These are phyloP conservation scores for Galerina sulciceps DNA, from an alignment of 768 basidiomycete species.

Conservation along the genomic window DNA sequence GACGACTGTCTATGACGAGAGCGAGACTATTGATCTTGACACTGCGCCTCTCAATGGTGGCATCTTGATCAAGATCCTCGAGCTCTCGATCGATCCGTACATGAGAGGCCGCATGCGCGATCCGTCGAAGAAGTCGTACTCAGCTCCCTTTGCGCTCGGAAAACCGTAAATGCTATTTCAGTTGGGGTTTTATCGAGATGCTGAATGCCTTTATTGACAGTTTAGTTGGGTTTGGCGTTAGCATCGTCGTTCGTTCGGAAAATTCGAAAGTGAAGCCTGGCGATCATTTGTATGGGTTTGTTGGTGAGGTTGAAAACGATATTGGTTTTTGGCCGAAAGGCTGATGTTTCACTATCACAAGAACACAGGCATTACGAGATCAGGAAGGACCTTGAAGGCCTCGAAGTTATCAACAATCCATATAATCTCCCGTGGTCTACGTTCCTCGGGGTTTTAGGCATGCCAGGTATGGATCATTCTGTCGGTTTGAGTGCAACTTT, in stretches of 20 bases:
- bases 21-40: constrained; percentile 53
- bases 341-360: constrained; percentile 3
- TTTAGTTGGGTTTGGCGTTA: constrained; percentile 40
- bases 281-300: constrained; percentile 42
- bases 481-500: not conserved
- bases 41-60: constrained; percentile 49
- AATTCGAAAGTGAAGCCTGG: constrained; percentile 34
- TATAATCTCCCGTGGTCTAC: constrained; percentile 51
- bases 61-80: constrained; percentile 55
- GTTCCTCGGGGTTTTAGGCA: constrained; percentile 56
- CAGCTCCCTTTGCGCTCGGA: constrained; percentile 33
- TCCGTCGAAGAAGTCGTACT: constrained; percentile 28
- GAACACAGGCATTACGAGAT: constrained; percentile 48
- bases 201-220: constrained; percentile 13
- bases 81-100: constrained; percentile 48
- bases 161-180: constrained; percentile 33
- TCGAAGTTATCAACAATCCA: constrained; percentile 41
- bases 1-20: constrained; percentile 48
- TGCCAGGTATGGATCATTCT: constrained; percentile 44
- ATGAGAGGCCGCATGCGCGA: constrained; percentile 44
- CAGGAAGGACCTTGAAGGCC: constrained; percentile 18
- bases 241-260: constrained; percentile 50
- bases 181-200: not conserved
- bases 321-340: too few species aligned
- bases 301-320: constrained; percentile 24